Evolutionary conservation across 768 basidiomycete species (phyloP).

Genomic region (Suillus placidus): DNA sequence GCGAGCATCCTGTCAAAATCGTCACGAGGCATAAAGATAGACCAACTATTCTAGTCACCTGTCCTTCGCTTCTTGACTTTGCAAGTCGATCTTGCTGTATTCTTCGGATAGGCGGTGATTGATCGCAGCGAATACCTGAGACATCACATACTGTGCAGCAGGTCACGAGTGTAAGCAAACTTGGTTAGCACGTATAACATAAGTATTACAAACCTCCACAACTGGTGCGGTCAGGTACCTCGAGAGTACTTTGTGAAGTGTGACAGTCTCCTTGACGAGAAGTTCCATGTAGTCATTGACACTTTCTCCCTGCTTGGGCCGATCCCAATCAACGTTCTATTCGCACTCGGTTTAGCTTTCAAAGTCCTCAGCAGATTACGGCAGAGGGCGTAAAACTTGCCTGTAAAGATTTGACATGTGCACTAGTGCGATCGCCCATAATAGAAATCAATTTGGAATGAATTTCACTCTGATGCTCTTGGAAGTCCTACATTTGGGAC

Average conservation of each 20-base stretch:
- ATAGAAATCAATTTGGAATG: conserved; percentile 97
- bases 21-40: conserved; percentile 20
- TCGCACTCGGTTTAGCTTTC: conserved; percentile 11
- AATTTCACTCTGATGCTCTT: conserved; percentile 99
- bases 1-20: conserved; percentile 63
- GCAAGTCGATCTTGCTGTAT: conserved; percentile 80
- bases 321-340: conserved; percentile 80
- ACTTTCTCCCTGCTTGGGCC: conserved; percentile 58
- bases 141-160: conserved; percentile 78
- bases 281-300: conserved; percentile 91
- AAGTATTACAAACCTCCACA: conserved; percentile 65
- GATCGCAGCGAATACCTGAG: conserved; percentile 91
- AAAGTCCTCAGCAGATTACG: conserved; percentile 5
- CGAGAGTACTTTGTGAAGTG: conserved; percentile 92
- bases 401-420: conserved; percentile 83
- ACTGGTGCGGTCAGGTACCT: conserved; percentile 80
- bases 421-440: conserved; percentile 91
- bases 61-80: conserved; percentile 80
- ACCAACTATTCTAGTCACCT: conserved; percentile 49
- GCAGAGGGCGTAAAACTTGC: conserved; percentile 41
- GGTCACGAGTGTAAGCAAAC: conserved; percentile 17
- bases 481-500: conserved; percentile 70
- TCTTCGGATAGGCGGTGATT: conserved; percentile 90
- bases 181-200: conserved; percentile 19
- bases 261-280: conserved; percentile 92